A percentile compares a stretch with the other conserved stretches of the same genome.
phyloP scores from a whole-genome alignment of 495 filamentous ascomycete genomes.

The Lichina pygmaea region DNA sequence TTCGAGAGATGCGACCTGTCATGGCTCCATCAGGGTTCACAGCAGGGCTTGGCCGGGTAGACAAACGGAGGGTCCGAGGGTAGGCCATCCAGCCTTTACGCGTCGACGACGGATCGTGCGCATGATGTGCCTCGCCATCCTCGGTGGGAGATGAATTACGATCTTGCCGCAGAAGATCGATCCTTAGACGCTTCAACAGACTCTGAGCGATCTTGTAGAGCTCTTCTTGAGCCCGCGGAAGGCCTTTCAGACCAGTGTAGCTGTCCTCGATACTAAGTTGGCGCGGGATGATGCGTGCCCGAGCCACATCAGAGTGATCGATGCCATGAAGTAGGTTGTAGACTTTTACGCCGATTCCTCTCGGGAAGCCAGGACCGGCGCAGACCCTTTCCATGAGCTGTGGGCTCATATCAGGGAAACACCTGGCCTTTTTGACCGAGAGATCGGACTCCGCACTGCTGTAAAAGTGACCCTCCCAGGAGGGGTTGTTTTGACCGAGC shows the following conservation, averaged over 20 bases:
- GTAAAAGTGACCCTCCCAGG: slow-evolving; percentile 15
- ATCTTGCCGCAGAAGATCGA: slow-evolving; percentile 34
- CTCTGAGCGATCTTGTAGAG: slow-evolving; percentile 34
- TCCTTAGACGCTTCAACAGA: slow-evolving; percentile 50
- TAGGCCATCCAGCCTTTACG: slow-evolving; percentile 29
- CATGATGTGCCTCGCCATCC: background rate
- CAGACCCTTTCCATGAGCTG: slow-evolving; percentile 34
- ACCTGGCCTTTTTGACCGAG: slow-evolving; percentile 36
- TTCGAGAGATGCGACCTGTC: slow-evolving; percentile 38
- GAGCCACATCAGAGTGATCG: slow-evolving; percentile 37
- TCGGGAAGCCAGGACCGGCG: slow-evolving; percentile 35
- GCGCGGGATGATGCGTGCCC: slow-evolving; percentile 43
- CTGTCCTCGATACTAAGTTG: slow-evolving; percentile 93
- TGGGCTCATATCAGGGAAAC: slow-evolving; percentile 25
- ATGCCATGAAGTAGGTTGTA: slow-evolving; percentile 36
- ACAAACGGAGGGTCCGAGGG: slow-evolving; percentile 48
- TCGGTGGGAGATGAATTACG: slow-evolving; percentile 3
- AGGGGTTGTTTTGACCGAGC: slow-evolving; percentile 16
- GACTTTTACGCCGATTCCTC: slow-evolving; percentile 34
- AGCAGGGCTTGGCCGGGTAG: slow-evolving; percentile 38
- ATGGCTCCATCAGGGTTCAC: slow-evolving; percentile 23
- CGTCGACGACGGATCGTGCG: background rate
- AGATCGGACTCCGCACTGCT: slow-evolving; percentile 25
- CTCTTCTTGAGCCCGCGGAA: slow-evolving; percentile 33
- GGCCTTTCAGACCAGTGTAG: slow-evolving; percentile 37